Conservation (phyloP, 257 asterid species). For the Nemophila menziesii region DNA sequence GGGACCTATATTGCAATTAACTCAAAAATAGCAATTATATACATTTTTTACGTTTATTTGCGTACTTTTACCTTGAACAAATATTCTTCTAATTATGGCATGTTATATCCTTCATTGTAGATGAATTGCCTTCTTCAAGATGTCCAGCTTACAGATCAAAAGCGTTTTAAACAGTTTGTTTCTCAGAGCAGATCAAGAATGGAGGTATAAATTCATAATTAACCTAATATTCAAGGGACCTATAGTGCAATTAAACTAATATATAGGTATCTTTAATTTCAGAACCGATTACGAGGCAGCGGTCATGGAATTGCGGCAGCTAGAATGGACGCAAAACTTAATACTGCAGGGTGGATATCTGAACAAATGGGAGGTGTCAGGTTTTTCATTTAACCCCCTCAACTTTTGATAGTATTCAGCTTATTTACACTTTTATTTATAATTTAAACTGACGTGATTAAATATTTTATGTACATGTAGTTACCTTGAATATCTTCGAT, state of each 20-base stretch:
- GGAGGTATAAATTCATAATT: too few relatives aligned
- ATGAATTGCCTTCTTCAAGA: constrained; percentile 79
- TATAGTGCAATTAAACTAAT: too few relatives aligned
- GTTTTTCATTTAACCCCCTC: too few relatives aligned
- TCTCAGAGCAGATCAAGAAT: constrained; percentile 95
- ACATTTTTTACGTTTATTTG: too few relatives aligned
- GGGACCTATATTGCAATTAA: too few relatives aligned
- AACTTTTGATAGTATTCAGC: too few relatives aligned
- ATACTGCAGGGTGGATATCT: constrained; percentile 89
- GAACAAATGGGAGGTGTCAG: constrained; percentile 99
- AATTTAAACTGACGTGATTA: background rate
- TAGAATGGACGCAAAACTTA: constrained; percentile 97
- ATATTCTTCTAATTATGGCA: constrained; percentile 6
- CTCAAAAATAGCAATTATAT: too few relatives aligned
- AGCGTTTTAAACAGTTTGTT: constrained; percentile 95
- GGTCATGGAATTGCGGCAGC: constrained; percentile 96
- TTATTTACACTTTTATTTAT: background rate
- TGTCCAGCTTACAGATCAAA: constrained; percentile 88
- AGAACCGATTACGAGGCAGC: constrained; percentile 97
- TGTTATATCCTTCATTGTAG: constrained; percentile 29
- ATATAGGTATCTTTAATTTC: constrained; percentile 11
- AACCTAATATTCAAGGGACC: too few relatives aligned
- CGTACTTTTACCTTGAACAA: background rate
- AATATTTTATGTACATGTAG: constrained; percentile 34
- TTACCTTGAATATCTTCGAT: constrained; percentile 74